These are phyloP conservation scores for Alloteropsis semialata DNA, from an alignment of 176 grass and related monocot species.

Conservation along the genomic window DNA sequence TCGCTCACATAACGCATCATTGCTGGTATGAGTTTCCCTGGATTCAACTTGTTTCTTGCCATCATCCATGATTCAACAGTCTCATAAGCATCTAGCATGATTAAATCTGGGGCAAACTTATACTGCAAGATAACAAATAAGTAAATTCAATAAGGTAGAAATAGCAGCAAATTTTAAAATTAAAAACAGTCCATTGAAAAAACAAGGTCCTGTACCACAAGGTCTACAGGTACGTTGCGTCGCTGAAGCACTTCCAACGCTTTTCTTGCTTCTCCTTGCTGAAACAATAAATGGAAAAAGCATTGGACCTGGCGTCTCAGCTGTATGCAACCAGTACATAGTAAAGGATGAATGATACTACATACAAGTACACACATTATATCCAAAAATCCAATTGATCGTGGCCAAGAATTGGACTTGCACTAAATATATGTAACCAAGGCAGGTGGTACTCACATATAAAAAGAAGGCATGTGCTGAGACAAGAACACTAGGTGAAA, in stretches of 20 bases:
- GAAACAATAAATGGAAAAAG: slow-evolving; percentile 33
- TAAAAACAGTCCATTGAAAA: background rate
- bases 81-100: slow-evolving; percentile 96
- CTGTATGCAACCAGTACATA: background rate
- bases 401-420: slow-evolving; percentile 10
- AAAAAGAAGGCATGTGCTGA: background rate
- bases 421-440: slow-evolving; percentile 1
- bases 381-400: background rate
- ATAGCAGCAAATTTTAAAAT: background rate
- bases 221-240: slow-evolving; percentile 76
- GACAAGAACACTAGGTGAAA: background rate
- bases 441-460: background rate
- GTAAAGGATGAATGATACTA: background rate
- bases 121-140: slow-evolving; percentile 61
- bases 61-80: slow-evolving; percentile 99
- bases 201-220: slow-evolving; percentile 65
- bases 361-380: background rate
- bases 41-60: slow-evolving; percentile 82
- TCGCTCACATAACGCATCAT: slow-evolving; percentile 99
- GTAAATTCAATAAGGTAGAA: background rate
- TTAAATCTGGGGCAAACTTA: slow-evolving; percentile 97
- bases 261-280: slow-evolving; percentile 99
- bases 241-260: slow-evolving; percentile 87
- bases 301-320: background rate
- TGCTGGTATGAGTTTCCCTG: slow-evolving; percentile 96